Evolutionary conservation across 192 early-diverging fungal species (phyloP), one percentile per base, ranked within the genome.

Genomic region (Podila epigama): DNA sequence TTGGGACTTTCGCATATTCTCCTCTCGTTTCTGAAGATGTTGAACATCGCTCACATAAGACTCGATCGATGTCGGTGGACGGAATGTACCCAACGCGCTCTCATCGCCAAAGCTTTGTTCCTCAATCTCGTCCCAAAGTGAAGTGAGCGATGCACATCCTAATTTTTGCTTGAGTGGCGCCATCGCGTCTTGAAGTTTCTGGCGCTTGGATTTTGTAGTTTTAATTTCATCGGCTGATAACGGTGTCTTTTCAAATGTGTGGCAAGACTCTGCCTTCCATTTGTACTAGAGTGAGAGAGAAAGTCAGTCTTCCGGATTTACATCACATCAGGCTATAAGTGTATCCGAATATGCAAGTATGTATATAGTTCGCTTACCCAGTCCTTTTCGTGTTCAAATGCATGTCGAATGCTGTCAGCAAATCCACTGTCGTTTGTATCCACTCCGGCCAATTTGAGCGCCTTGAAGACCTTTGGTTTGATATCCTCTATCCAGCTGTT

Each of bases 251-350:
- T 95, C 94, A 78, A 95, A 94, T 8, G 87, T 66, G 41, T 83
- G 82, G 78, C 95, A 97, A 10, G 84, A 88, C 53, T 87, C 88
- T 44, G 88, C 82, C 63, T 97, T 97, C 94, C 94, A 96, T 66
- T 85, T 83, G 20, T 89, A 84, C 89, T 90, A 51, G 27, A 27
- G 39, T 28, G 52, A 22, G 0, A 20, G 4, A 20, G 20, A 6
- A 18, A 16, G 2, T 11, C 31, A 12, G 7, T 18, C n/a, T 18
- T 28, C 13, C 12, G 2, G 39, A 4, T 44, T 36, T 18, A 44
- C 18, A 4, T 48, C 15, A 48, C n/a, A 4, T 0, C n/a, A 48
- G 0, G 5, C n/a, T 25, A n/a, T n/a, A n/a, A n/a, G n/a, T n/a
- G n/a, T n/a, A n/a, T n/a, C n/a, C n/a, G n/a, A n/a, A n/a, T n/a